Evolutionary conservation across 1,139 yeast genomes (phyloP).

Genomic region (Yamadazyma conglobata): DNA sequence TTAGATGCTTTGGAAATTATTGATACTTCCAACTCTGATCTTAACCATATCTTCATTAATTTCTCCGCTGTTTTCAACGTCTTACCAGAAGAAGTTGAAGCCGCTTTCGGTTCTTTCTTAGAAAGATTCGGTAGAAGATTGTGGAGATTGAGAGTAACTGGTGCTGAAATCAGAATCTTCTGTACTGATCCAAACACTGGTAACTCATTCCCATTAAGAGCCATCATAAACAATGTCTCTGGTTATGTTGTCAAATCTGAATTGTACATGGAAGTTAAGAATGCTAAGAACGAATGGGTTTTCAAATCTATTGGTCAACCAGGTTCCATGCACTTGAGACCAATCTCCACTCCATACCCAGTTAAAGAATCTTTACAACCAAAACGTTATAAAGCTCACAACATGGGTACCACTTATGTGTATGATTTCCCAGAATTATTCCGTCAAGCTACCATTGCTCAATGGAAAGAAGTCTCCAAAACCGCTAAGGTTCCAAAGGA

Average conservation of each 20-base stretch:
- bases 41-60: constrained; percentile 94
- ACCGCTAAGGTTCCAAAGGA: constrained; percentile 67
- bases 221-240: constrained; percentile 90
- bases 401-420: constrained; percentile 96
- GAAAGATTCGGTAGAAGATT: constrained; percentile 96
- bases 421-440: constrained; percentile 98
- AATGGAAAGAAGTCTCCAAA: constrained; percentile 72
- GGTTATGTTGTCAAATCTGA: constrained; percentile 97
- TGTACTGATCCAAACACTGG: constrained; percentile 89
- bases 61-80: constrained; percentile 93
- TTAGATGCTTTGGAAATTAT: constrained; percentile 91
- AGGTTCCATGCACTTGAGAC: constrained; percentile 95
- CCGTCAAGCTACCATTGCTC: constrained; percentile 84
- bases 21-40: constrained; percentile 91
- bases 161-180: constrained; percentile 95
- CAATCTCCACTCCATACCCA: constrained; percentile 93
- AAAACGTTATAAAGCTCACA: constrained; percentile 96
- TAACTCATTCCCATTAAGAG: constrained; percentile 90
- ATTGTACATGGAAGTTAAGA: constrained; percentile 89
- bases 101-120: constrained; percentile 95
- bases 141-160: constrained; percentile 94
- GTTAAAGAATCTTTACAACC: constrained; percentile 98
- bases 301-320: constrained; percentile 93
- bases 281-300: constrained; percentile 91
- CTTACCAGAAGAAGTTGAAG: constrained; percentile 92